Conservation (phyloP, 176 grass and related monocot genomes). For the Tillandsia leiboldiana region DNA sequence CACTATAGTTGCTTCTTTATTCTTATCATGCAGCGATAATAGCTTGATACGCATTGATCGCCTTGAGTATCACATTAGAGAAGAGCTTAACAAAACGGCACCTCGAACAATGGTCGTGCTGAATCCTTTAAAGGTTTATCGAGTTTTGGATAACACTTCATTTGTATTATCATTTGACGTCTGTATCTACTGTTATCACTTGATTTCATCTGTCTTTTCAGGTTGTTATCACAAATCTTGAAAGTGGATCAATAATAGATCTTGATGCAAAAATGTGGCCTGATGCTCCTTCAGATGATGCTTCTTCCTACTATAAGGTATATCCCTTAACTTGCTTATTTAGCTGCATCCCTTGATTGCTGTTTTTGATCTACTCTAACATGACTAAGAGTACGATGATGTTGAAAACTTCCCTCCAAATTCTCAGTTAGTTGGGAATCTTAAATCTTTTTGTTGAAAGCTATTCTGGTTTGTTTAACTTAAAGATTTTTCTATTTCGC, state of each 20-base stretch:
- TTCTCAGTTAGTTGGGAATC: background rate
- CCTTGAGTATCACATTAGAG: constrained; percentile 90
- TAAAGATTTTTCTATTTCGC: no score
- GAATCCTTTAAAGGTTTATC: constrained; percentile 77
- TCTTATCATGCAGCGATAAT: constrained; percentile 74
- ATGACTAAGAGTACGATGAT: background rate
- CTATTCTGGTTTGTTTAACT: no score
- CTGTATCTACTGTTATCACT: constrained; percentile 15
- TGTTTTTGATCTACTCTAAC: background rate
- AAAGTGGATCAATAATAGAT: constrained; percentile 58
- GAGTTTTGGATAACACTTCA: background rate
- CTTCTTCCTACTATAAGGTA: constrained; percentile 80
- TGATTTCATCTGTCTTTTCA: constrained; percentile 13
- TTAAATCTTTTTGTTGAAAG: background rate
- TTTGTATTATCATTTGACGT: background rate
- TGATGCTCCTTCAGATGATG: constrained; percentile 76
- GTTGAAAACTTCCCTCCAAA: background rate
- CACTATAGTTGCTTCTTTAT: background rate
- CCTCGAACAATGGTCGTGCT: constrained; percentile 75
- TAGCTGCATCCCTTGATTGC: background rate
- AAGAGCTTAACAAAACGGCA: constrained; percentile 91
- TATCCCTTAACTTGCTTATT: background rate
- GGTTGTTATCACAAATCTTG: constrained; percentile 97
- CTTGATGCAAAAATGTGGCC: constrained; percentile 98
- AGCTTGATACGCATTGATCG: constrained; percentile 83